These are phyloP conservation scores for Pythium apleroticum DNA, from an alignment of 352 stramenopile genomes.

Conservation along the genomic window DNA sequence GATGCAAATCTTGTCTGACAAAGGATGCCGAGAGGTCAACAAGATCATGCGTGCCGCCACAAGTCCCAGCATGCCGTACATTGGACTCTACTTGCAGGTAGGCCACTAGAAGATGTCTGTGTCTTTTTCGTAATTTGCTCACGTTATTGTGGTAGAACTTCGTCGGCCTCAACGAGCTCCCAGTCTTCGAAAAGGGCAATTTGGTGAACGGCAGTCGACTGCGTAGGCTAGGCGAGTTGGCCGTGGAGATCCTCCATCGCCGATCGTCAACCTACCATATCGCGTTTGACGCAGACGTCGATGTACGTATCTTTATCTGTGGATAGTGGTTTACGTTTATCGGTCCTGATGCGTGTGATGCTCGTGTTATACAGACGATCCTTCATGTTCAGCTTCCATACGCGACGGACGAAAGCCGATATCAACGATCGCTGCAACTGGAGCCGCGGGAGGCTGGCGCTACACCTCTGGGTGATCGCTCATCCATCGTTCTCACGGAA, in stretches of 20 bases:
- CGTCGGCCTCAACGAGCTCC: constrained; percentile 78
- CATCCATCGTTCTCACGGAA: constrained; percentile 44
- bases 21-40: constrained; percentile 85
- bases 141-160: constrained; percentile 42
- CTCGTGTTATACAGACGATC: constrained; percentile 35
- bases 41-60: constrained; percentile 71
- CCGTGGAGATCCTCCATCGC: constrained; percentile 77
- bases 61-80: constrained; percentile 85
- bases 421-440: constrained; percentile 66
- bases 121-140: background rate
- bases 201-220: constrained; percentile 75
- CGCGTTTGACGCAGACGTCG: constrained; percentile 48
- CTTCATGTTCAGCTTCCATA: constrained; percentile 72
- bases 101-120: background rate
- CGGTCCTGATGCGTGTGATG: background rate
- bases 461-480: constrained; percentile 55
- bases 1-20: constrained; percentile 79
- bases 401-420: constrained; percentile 74
- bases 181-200: constrained; percentile 62
- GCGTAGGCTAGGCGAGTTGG: constrained; percentile 66
- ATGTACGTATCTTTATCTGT: constrained; percentile 46
- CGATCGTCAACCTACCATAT: constrained; percentile 72
- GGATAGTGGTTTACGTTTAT: background rate
- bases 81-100: constrained; percentile 85
- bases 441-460: constrained; percentile 76